Percentiles rank a stretch among this genome's conserved stretches.
phyloP scores from a whole-genome alignment of 192 early-diverging fungal species.

The Coemansia sp. region DNA sequence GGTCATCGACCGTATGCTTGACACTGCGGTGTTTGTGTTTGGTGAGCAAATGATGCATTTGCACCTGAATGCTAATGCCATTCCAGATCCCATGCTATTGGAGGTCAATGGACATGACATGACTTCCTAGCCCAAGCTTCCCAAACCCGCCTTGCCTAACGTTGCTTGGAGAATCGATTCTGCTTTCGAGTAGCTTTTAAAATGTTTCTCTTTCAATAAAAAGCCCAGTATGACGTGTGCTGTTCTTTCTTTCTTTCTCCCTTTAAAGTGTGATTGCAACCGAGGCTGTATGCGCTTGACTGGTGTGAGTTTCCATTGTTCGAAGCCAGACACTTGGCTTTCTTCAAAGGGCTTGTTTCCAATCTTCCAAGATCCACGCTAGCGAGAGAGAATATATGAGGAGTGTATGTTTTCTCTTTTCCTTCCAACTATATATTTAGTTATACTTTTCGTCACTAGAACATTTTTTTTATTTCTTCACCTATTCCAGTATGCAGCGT shows the following conservation, averaged over 20 bases:
- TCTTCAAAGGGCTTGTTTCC: no score
- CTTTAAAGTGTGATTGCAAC: background rate
- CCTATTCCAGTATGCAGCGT: no score
- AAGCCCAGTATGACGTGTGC: background rate
- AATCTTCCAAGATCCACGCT: no score
- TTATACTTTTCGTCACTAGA: no score
- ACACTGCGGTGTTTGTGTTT: constrained; percentile 55
- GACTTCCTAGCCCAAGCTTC: constrained; percentile 20
- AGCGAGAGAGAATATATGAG: no score
- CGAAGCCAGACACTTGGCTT: no score
- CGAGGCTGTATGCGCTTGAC: no score
- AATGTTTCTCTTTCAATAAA: no score
- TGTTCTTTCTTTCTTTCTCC: background rate
- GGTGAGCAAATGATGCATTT: constrained; percentile 36
- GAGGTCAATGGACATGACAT: constrained; percentile 22
- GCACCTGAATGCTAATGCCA: constrained; percentile 16
- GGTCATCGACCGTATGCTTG: constrained; percentile 28
- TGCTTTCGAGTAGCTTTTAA: background rate
- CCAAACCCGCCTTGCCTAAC: constrained; percentile 23
- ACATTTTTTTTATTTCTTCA: no score
- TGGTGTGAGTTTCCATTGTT: no score
- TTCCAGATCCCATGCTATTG: constrained; percentile 21
- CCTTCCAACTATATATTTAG: no score
- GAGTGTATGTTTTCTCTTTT: no score
- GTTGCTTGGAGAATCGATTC: constrained; percentile 20